Percentiles rank a stretch among this genome's conserved stretches.
phyloP scores from a whole-genome alignment of 1,284 basidiomycete genomes.

The Coniophora puteana region DNA sequence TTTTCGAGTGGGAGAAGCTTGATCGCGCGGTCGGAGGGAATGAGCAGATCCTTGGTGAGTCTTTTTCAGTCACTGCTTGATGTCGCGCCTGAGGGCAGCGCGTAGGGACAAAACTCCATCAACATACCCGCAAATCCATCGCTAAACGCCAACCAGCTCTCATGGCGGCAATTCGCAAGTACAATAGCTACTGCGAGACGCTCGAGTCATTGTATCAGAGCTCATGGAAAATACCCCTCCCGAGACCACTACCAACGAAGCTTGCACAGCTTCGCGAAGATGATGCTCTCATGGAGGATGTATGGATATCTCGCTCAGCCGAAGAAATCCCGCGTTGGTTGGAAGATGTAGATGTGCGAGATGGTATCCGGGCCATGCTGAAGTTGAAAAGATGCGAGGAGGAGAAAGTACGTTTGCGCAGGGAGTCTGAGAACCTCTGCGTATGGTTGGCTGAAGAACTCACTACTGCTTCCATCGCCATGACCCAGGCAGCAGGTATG shows the following conservation, averaged over 20 bases:
- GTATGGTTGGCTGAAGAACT: slow-evolving; percentile 20
- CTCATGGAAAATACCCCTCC: slow-evolving; percentile 29
- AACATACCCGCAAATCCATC: slow-evolving; percentile 31
- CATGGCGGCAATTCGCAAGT: slow-evolving; percentile 27
- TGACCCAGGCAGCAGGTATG: slow-evolving; percentile 9
- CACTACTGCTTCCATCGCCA: slow-evolving; percentile 12
- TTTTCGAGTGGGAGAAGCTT: slow-evolving; percentile 36
- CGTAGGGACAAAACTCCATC: slow-evolving; percentile 35
- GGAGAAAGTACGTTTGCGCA: slow-evolving; percentile 16
- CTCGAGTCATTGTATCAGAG: slow-evolving; percentile 22
- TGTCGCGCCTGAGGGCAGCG: slow-evolving; percentile 10
- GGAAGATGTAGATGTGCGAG: slow-evolving; percentile 23
- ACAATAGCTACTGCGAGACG: slow-evolving; percentile 29
- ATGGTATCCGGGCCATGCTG: slow-evolving; percentile 29
- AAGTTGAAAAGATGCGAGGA: slow-evolving; percentile 25
- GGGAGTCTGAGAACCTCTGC: slow-evolving; percentile 24
- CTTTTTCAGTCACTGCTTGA: neutral
- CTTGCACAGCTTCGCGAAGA: slow-evolving; percentile 26
- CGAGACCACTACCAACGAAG: slow-evolving; percentile 23
- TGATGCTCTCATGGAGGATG: slow-evolving; percentile 31
- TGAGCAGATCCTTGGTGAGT: slow-evolving; percentile 29
- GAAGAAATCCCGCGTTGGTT: slow-evolving; percentile 29
- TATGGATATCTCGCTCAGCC: slow-evolving; percentile 30
- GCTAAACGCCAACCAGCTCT: slow-evolving; percentile 31
- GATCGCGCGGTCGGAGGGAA: slow-evolving; percentile 30